These are phyloP conservation scores for Scheffersomyces cryptocercus DNA, from an alignment of 1,139 yeast genomes.

Conservation along the genomic window DNA sequence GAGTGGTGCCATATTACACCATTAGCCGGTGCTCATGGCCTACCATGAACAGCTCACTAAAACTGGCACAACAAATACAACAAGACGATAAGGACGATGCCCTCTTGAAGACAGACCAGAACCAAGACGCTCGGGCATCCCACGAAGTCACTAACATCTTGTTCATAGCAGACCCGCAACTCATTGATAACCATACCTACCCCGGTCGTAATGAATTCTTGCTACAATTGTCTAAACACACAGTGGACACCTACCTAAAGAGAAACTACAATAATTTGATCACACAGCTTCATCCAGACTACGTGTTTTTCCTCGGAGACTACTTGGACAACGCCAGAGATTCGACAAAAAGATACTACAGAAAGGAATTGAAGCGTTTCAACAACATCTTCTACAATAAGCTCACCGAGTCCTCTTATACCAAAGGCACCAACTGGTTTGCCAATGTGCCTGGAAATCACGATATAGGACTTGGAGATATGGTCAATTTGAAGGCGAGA, in stretches of 20 bases:
- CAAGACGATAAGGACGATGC: constrained; percentile 1
- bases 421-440: constrained; percentile 27
- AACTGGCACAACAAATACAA: not conserved
- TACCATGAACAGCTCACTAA: not conserved
- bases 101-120: constrained; percentile 1
- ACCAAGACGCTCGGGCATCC: constrained; percentile 1
- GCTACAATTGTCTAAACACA: constrained; percentile 44
- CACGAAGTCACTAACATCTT: constrained; percentile 24
- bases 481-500: constrained; percentile 39
- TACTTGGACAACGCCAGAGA: constrained; percentile 55
- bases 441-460: constrained; percentile 55
- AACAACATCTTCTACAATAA: constrained; percentile 32
- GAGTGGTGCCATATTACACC: constrained; percentile 26
- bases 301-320: constrained; percentile 54
- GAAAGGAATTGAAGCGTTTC: constrained; percentile 39
- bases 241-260: constrained; percentile 50
- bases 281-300: constrained; percentile 40
- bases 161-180: constrained; percentile 49
- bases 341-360: constrained; percentile 39
- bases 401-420: constrained; percentile 15
- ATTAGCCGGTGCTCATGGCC: constrained; percentile 42
- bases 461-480: constrained; percentile 57
- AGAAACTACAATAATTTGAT: constrained; percentile 46
- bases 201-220: constrained; percentile 44
- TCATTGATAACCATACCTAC: constrained; percentile 49